phyloP scores from a whole-genome alignment of 140 eudicot genomes.

The Stevia rebaudiana region DNA sequence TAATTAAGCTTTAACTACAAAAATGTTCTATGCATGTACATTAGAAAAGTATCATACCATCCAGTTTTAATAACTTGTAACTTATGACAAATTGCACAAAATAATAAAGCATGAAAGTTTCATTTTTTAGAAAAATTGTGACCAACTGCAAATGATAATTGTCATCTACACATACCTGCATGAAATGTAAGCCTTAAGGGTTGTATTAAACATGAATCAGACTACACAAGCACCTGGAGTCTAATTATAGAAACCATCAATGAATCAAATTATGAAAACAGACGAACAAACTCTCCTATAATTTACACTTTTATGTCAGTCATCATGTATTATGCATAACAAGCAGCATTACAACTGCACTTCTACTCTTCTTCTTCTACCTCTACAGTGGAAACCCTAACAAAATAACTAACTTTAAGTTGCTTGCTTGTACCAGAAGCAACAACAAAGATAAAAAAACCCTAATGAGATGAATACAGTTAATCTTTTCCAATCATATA shows the following conservation, averaged over 20 bases:
- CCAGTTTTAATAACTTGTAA: too few species aligned
- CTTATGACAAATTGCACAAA: not conserved
- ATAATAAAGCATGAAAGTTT: not conserved
- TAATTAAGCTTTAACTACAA: too few species aligned
- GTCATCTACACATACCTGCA: not conserved
- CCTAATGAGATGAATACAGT: not conserved
- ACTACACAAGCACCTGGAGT: slow-evolving; percentile 9
- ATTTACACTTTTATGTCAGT: slow-evolving; percentile 22
- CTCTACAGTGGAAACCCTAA: slow-evolving; percentile 19
- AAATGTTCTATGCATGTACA: too few species aligned
- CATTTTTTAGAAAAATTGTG: too few species aligned
- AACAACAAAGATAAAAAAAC: slow-evolving; percentile 22
- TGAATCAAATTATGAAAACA: slow-evolving; percentile 14
- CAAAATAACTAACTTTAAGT: slow-evolving; percentile 30
- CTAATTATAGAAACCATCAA: slow-evolving; percentile 26
- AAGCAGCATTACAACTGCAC: slow-evolving; percentile 31
- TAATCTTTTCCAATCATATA: not conserved
- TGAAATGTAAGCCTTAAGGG: slow-evolving; percentile 13
- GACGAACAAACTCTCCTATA: slow-evolving; percentile 20
- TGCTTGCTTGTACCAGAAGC: slow-evolving; percentile 24
- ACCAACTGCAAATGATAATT: not conserved
- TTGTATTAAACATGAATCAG: not conserved
- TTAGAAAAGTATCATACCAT: too few species aligned
- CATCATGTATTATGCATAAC: slow-evolving; percentile 19
- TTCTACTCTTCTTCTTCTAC: slow-evolving; percentile 25